These are phyloP conservation scores for Pyrrhoderma lamaoense DNA, from an alignment of 1,284 basidiomycete species.

Conservation along the genomic window DNA sequence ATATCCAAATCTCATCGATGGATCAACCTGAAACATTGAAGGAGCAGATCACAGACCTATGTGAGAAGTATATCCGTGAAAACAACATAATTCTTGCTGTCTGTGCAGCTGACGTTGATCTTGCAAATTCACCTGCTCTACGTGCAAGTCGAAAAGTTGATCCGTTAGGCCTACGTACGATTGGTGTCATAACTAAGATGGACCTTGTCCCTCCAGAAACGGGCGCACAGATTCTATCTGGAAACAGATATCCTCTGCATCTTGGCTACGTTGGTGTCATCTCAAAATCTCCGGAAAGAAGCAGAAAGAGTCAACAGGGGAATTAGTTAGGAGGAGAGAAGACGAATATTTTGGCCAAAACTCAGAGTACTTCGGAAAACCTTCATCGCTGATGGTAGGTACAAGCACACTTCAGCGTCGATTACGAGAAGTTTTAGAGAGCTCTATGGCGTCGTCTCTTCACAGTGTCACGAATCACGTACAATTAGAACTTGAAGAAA, in stretches of 20 bases:
- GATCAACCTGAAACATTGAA: constrained; percentile 95
- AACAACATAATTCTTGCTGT: constrained; percentile 98
- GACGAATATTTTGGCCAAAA: constrained; percentile 75
- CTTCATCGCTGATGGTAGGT: constrained; percentile 75
- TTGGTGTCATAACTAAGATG: constrained; percentile 99
- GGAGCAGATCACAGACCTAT: constrained; percentile 84
- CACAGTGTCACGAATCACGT: constrained; percentile 96
- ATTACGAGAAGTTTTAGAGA: constrained; percentile 95
- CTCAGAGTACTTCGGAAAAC: constrained; percentile 65
- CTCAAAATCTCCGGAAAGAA: constrained; percentile 61
- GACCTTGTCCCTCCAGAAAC: constrained; percentile 85
- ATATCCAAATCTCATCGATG: constrained; percentile 91
- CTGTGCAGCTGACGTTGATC: constrained; percentile 96
- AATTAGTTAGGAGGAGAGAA: constrained; percentile 65
- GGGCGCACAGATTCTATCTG: constrained; percentile 77
- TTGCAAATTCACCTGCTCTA: constrained; percentile 95
- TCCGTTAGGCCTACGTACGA: constrained; percentile 89
- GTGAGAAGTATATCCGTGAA: constrained; percentile 95
- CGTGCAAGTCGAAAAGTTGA: constrained; percentile 91
- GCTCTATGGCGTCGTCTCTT: constrained; percentile 92
- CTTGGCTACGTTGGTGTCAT: constrained; percentile 98
- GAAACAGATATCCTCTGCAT: constrained; percentile 95
- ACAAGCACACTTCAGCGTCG: constrained; percentile 84
- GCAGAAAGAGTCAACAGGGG: constrained; percentile 37
- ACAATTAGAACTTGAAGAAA: constrained; percentile 93